Percentiles rank a stretch among this genome's conserved stretches.
These are phyloP conservation scores for Rubroshorea leprosula DNA, from an alignment of 345 rosid species.

Conservation along the genomic window DNA sequence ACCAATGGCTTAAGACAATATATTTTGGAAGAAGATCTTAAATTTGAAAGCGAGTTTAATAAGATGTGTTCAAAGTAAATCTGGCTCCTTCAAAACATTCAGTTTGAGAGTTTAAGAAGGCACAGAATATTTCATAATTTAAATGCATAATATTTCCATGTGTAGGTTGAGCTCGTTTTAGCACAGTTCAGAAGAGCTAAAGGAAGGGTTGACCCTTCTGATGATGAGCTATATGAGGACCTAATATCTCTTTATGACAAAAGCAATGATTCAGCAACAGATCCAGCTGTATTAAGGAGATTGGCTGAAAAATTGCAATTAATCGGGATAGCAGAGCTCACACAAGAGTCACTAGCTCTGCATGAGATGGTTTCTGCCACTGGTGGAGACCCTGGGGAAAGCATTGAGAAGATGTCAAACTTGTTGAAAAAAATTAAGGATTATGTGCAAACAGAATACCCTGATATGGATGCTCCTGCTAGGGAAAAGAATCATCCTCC, in stretches of 20 bases:
- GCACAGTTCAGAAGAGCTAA: conserved; percentile 84
- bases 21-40: not conserved
- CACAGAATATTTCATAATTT: not conserved
- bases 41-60: too few species aligned
- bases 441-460: conserved; percentile 74
- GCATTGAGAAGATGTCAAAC: conserved; percentile 84
- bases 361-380: conserved; percentile 72
- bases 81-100: not conserved
- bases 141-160: conserved; percentile 3
- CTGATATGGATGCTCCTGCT: conserved; percentile 39
- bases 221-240: conserved; percentile 54
- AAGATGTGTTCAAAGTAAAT: too few species aligned
- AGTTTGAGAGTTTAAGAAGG: too few species aligned
- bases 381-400: conserved; percentile 70
- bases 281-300: conserved; percentile 50
- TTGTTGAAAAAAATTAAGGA: conserved; percentile 74
- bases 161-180: conserved; percentile 84
- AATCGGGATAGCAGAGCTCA: conserved; percentile 66
- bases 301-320: conserved; percentile 67
- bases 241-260: conserved; percentile 55
- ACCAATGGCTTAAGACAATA: too few species aligned
- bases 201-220: conserved; percentile 67
- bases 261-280: conserved; percentile 37
- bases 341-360: conserved; percentile 85
- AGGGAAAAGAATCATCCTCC: conserved; percentile 36